These are phyloP conservation scores for Coprinopsis strossmayeri DNA, from an alignment of 768 basidiomycete genomes.

Conservation along the genomic window DNA sequence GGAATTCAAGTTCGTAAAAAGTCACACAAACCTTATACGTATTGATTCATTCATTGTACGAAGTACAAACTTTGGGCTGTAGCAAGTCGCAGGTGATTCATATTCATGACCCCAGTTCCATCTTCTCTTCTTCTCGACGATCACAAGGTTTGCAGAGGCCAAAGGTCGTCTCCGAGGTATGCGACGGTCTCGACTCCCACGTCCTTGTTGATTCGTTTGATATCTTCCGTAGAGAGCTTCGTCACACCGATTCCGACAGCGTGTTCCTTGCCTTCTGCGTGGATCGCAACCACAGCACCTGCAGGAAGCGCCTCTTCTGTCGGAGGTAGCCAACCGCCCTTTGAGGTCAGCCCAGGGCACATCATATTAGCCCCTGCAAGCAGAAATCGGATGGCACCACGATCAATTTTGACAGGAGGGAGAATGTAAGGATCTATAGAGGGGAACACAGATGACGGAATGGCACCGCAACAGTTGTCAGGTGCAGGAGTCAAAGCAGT, in stretches of 20 bases:
- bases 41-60: neutral
- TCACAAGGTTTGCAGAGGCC: conserved; percentile 63
- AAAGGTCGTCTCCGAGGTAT: conserved; percentile 85
- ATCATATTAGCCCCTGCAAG: conserved; percentile 94
- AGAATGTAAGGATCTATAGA: conserved; percentile 82
- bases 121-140: neutral
- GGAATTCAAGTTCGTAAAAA: neutral
- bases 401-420: conserved; percentile 84
- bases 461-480: conserved; percentile 5
- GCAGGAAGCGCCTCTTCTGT: conserved; percentile 58
- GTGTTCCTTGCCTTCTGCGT: conserved; percentile 94
- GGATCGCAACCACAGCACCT: conserved; percentile 79
- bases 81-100: no score
- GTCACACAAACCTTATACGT: neutral
- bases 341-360: conserved; percentile 94
- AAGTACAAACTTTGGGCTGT: no score
- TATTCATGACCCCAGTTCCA: neutral
- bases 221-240: conserved; percentile 82
- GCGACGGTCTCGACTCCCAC: conserved; percentile 84
- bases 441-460: conserved; percentile 7
- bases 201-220: conserved; percentile 83
- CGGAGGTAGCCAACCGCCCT: conserved; percentile 83
- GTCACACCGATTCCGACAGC: conserved; percentile 83
- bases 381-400: conserved; percentile 96
- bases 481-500: neutral